Conservation (phyloP, 148 eudicot species). For the Linanthus parryae region DNA sequence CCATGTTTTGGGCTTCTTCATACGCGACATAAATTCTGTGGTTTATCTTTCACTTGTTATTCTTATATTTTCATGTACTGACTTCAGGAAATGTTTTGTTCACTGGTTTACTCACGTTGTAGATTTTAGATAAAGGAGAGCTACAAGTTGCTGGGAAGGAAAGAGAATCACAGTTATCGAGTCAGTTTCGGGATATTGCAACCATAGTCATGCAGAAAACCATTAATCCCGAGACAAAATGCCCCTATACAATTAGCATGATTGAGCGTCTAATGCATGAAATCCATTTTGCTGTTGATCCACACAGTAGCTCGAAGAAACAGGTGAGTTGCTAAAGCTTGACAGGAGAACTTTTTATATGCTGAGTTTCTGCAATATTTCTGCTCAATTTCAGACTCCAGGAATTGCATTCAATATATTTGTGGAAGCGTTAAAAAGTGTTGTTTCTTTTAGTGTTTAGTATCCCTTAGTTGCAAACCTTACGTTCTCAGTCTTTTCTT, state of each 20-base stretch:
- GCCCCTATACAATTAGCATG: slow-evolving; percentile 96
- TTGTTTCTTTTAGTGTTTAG: too few species aligned
- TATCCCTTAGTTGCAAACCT: too few species aligned
- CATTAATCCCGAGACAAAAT: slow-evolving; percentile 76
- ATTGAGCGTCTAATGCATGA: slow-evolving; percentile 98
- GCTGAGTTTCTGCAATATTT: not conserved
- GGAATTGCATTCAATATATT: too few species aligned
- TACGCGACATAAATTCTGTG: too few species aligned
- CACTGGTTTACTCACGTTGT: slow-evolving; percentile 6
- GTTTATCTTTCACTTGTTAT: too few species aligned
- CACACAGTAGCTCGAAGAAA: slow-evolving; percentile 83
- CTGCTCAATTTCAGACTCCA: not conserved
- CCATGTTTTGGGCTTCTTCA: too few species aligned
- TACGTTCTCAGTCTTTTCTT: too few species aligned
- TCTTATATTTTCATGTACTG: too few species aligned
- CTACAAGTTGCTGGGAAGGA: slow-evolving; percentile 99
- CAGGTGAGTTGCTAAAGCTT: slow-evolving; percentile 56
- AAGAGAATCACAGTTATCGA: slow-evolving; percentile 92
- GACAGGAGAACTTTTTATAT: too few species aligned
- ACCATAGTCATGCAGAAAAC: slow-evolving; percentile 98
- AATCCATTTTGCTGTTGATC: slow-evolving; percentile 96
- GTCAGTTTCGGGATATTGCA: slow-evolving; percentile 95
- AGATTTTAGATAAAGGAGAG: slow-evolving; percentile 99
- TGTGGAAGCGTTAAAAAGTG: too few species aligned
- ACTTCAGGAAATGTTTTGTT: slow-evolving; percentile 6